phyloP scores from a whole-genome alignment of 139 green algal genomes.

The Chlamydomonas incerta region DNA sequence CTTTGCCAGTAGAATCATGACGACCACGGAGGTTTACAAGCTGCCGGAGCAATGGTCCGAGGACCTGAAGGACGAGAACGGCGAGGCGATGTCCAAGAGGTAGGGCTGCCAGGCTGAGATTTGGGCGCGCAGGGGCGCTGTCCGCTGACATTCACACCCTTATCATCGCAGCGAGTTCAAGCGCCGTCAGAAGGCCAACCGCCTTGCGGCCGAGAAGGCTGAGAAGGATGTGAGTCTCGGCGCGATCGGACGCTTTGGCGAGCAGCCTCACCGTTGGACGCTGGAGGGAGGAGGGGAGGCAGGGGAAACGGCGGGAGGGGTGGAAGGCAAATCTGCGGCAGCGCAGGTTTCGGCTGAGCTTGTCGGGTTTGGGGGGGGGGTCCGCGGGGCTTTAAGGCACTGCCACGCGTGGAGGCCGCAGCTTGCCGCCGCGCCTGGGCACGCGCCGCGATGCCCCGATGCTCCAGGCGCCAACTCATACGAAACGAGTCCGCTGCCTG shows the following conservation, averaged over 20 bases:
- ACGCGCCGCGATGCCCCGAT: too few relatives aligned
- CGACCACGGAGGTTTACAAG: slow-evolving; percentile 39
- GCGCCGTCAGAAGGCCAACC: slow-evolving; percentile 83
- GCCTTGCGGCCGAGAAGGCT: slow-evolving; percentile 81
- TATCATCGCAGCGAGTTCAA: slow-evolving; percentile 89
- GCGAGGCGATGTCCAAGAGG: slow-evolving; percentile 91
- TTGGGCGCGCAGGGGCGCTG: neutral
- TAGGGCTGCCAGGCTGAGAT: slow-evolving; percentile 31
- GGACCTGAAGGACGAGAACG: slow-evolving; percentile 88
- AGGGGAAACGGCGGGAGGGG: too few relatives aligned
- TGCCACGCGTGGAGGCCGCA: too few relatives aligned
- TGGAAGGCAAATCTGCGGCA: too few relatives aligned
- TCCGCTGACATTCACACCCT: neutral
- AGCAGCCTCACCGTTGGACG: too few relatives aligned
- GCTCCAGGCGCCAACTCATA: too few relatives aligned
- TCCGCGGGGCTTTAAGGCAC: too few relatives aligned
- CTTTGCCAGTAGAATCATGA: slow-evolving; percentile 35
- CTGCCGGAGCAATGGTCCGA: slow-evolving; percentile 77
- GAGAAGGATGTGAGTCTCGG: slow-evolving; percentile 84
- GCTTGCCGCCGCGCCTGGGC: too few relatives aligned
- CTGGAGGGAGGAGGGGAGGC: too few relatives aligned
- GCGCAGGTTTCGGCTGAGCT: too few relatives aligned
- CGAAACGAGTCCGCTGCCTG: too few relatives aligned
- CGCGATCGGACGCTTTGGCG: neutral
- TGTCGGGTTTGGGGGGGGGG: too few relatives aligned